Conservation (phyloP, 768 basidiomycete genomes). For the Mycena vulgaris region DNA sequence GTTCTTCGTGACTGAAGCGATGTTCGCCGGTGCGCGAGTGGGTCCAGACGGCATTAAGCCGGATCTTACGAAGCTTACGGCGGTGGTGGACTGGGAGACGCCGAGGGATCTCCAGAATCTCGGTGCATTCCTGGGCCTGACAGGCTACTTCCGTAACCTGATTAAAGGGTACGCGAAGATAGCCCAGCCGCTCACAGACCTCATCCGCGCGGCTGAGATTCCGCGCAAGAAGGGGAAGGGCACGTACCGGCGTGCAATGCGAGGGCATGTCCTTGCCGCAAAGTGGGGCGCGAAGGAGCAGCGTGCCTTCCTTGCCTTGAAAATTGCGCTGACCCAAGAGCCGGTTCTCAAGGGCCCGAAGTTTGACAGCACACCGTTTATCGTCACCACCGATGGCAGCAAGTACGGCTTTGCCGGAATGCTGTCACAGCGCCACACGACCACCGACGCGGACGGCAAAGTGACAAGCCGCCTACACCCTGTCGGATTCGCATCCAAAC, state of each 20-base stretch:
- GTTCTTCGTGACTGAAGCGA: slow-evolving; percentile 53
- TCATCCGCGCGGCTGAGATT: too few species aligned
- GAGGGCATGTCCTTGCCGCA: too few species aligned
- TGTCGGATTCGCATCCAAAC: too few species aligned
- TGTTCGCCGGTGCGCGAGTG: slow-evolving; percentile 53
- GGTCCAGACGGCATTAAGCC: slow-evolving; percentile 51
- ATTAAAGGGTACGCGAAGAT: too few species aligned
- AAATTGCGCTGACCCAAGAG: too few species aligned
- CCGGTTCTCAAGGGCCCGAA: too few species aligned
- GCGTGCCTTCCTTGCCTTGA: too few species aligned
- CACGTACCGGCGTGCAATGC: too few species aligned
- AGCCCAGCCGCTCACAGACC: too few species aligned
- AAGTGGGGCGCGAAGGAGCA: too few species aligned
- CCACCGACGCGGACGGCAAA: slow-evolving; percentile 30
- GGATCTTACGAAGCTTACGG: slow-evolving; percentile 53
- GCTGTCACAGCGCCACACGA: slow-evolving; percentile 39
- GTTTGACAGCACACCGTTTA: slow-evolving; percentile 46
- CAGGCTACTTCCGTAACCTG: slow-evolving; percentile 45
- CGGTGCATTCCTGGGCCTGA: slow-evolving; percentile 25
- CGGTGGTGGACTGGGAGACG: slow-evolving; percentile 52
- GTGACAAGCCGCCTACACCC: slow-evolving; percentile 37
- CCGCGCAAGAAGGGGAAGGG: too few species aligned
- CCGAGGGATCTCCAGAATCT: slow-evolving; percentile 29
- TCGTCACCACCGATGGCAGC: slow-evolving; percentile 48
- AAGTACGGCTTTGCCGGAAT: slow-evolving; percentile 46